Percentiles rank a stretch among this genome's conserved stretches.
Evolutionary conservation across 2,329 filamentous ascomycete species (phyloP).

Genomic region (Herpotrichia juniperi): DNA sequence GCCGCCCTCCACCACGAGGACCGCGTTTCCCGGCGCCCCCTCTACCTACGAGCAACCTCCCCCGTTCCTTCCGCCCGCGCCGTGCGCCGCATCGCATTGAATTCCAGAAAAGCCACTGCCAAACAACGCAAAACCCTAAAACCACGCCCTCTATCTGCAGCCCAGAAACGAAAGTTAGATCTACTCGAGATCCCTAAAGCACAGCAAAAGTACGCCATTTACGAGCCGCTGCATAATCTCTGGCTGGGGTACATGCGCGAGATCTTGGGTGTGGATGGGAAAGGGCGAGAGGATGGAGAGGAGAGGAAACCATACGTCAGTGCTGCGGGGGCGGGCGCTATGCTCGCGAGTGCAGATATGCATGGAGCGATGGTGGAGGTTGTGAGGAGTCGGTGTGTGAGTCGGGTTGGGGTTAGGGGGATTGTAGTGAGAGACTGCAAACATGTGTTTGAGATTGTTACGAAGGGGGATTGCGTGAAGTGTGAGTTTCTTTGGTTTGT

Average conservation of each 20-base stretch:
- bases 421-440: slow-evolving; percentile 90
- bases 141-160: slow-evolving; percentile 75
- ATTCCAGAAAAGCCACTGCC: slow-evolving; percentile 40
- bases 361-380: slow-evolving; percentile 87
- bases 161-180: slow-evolving; percentile 73
- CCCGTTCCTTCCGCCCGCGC: slow-evolving; percentile 60
- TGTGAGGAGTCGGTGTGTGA: slow-evolving; percentile 78
- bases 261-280: slow-evolving; percentile 67
- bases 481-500: slow-evolving; percentile 46
- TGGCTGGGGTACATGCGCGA: slow-evolving; percentile 89
- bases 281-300: slow-evolving; percentile 25
- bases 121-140: slow-evolving; percentile 53
- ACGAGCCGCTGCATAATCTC: slow-evolving; percentile 75
- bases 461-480: slow-evolving; percentile 72
- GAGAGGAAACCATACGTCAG: slow-evolving; percentile 56
- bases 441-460: slow-evolving; percentile 85
- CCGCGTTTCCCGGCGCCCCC: slow-evolving; percentile 80
- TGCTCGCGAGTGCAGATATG: slow-evolving; percentile 85
- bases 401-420: slow-evolving; percentile 81
- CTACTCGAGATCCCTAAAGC: slow-evolving; percentile 76
- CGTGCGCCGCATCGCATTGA: slow-evolving; percentile 59
- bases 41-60: slow-evolving; percentile 78
- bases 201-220: slow-evolving; percentile 75
- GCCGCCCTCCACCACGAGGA: slow-evolving; percentile 76
- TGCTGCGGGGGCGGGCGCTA: slow-evolving; percentile 66